phyloP scores from a whole-genome alignment of 768 basidiomycete species.

The Mrakia hoshinonis region DNA sequence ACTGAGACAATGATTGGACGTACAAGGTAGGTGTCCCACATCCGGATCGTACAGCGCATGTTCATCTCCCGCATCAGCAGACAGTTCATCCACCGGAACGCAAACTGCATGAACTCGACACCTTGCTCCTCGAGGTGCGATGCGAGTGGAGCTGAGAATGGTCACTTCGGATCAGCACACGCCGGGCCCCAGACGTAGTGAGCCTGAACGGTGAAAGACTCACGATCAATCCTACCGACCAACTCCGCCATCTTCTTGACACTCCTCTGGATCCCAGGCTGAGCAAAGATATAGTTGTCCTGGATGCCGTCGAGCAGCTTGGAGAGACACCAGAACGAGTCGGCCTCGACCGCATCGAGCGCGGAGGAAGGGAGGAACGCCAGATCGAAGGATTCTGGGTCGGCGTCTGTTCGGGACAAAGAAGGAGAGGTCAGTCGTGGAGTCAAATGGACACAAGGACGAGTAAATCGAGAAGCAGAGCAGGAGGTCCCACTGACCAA shows the following conservation, averaged over 20 bases:
- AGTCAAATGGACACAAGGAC: not conserved
- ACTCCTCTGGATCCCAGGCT: constrained; percentile 90
- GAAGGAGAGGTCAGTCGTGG: not conserved
- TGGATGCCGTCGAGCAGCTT: constrained; percentile 93
- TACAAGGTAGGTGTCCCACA: constrained; percentile 99
- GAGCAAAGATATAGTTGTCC: constrained; percentile 93
- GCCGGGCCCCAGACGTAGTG: not conserved
- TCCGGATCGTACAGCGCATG: constrained; percentile 89
- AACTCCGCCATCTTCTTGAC: constrained; percentile 90
- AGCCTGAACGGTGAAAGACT: constrained; percentile 26
- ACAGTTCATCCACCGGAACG: constrained; percentile 99
- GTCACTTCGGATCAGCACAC: too few species aligned
- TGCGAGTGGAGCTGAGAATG: constrained; percentile 75
- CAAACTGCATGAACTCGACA: constrained; percentile 99
- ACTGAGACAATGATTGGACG: not conserved
- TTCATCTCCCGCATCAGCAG: constrained; percentile 95
- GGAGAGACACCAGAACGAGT: constrained; percentile 96
- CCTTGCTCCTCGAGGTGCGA: constrained; percentile 78
- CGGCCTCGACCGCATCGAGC: constrained; percentile 83
- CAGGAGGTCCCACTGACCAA: constrained; percentile 50
- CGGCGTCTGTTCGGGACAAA: constrained; percentile 56
- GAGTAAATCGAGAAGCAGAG: not conserved
- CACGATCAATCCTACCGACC: constrained; percentile 48
- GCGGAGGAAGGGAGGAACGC: constrained; percentile 58
- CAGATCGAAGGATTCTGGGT: constrained; percentile 83